These are phyloP conservation scores for Candida sithepensis DNA, from an alignment of 805 yeast genomes.

Conservation along the genomic window DNA sequence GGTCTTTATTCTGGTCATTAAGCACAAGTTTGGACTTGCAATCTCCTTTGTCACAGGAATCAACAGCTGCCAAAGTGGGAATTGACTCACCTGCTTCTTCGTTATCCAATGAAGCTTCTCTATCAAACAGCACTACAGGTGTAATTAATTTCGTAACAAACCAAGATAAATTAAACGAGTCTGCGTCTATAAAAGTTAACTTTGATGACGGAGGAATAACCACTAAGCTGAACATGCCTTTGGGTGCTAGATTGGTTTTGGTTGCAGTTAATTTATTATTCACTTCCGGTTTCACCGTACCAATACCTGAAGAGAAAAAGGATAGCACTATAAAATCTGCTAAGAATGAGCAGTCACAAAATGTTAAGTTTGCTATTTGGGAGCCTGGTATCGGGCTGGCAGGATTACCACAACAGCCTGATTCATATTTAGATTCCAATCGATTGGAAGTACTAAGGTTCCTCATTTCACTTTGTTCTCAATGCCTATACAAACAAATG, in stretches of 20 bases:
- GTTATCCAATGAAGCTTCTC: constrained; percentile 16
- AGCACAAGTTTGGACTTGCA: constrained; percentile 13
- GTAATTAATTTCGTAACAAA: constrained; percentile 12
- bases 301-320: constrained; percentile 8
- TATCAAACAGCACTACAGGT: constrained; percentile 17
- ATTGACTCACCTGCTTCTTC: constrained; percentile 19
- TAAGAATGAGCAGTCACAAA: constrained; percentile 7
- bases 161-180: constrained; percentile 11
- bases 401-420: constrained; percentile 27
- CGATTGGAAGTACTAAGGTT: constrained; percentile 66
- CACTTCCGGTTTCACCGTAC: constrained; percentile 53
- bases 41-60: constrained; percentile 9
- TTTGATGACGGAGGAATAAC: constrained; percentile 9
- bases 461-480: constrained; percentile 57
- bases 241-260: constrained; percentile 37
- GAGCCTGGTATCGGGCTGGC: constrained; percentile 71
- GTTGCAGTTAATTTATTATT: constrained; percentile 47
- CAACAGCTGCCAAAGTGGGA: constrained; percentile 23
- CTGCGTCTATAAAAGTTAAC: constrained; percentile 9
- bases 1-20: constrained; percentile 43
- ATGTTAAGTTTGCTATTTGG: constrained; percentile 54
- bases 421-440: constrained; percentile 51
- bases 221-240: constrained; percentile 20
- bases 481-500: constrained; percentile 50
- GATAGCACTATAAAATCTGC: neutral